Base-by-base conservation (phyloP, 2,329 filamentous ascomycete genomes). In the Fusarium devonianum region DNA sequence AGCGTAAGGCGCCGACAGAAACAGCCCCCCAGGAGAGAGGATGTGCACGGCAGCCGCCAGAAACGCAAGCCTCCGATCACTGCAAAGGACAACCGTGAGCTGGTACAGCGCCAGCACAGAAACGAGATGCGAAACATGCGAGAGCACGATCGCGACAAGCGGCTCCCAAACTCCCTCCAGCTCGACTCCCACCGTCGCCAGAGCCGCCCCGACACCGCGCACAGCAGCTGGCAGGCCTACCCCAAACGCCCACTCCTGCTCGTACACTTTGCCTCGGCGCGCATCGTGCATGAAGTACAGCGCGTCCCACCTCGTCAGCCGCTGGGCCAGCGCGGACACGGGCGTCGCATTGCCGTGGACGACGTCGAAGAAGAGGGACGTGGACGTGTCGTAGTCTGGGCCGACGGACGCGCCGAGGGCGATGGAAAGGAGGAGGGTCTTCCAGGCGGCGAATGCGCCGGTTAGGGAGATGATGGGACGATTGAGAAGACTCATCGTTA, bases 241-340 rank as follows among this genome's bases (percentile, higher is more conserved):
- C 26, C 86, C 87, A 73, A 92, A 94, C 0, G 90, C 90, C 89
- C 89, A 94, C 71, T 93, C 88, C 72, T 94, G 90, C 73, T 95
- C 90, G 68, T 84, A 88, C 9, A 86, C 45, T 61, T 90, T 86
- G 23, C 87, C 88, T 9, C 81, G 76, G 30, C 77, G 77, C 4
- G 88, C 82, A 33, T 77, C 69, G 58, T 84, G 79, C 49, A 86
- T 75, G 65, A 87, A 93, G 70, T 93, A 94, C 59, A 95, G 77
- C 22, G 86, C 88, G 69, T 95, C 90, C 90, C 90, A 95, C 69
- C 89, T 80, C 6, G 85, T 85, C 49, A 94, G 74, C 32, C 83
- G 83, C 23, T 78, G 71, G 14, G 77, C 70, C 3, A 88, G 62
- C 9, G 75, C 60, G 21, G 80, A 63, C 21, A 83, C 71, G 36